These are phyloP conservation scores for Phytophthora vignae DNA, from an alignment of 352 stramenopile species.

Conservation along the genomic window DNA sequence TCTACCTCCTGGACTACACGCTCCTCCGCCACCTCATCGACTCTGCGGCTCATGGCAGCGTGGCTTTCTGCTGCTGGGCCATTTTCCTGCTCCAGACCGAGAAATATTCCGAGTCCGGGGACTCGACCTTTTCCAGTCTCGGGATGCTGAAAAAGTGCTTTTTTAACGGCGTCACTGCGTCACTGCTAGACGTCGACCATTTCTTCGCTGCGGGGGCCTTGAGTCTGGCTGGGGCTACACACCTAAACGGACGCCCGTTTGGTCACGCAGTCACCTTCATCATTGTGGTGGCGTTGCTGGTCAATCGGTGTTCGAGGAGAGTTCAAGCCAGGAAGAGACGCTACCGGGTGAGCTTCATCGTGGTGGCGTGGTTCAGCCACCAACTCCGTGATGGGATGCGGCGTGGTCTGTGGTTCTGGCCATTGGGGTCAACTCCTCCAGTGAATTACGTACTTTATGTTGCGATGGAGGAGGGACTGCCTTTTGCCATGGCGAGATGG, in stretches of 20 bases:
- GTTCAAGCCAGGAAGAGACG: conserved; percentile 24
- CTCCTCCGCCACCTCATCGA: conserved; percentile 73
- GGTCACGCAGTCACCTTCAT: conserved; percentile 77
- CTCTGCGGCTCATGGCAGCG: conserved; percentile 58
- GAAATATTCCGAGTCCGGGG: conserved; percentile 13
- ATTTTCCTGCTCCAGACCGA: conserved; percentile 62
- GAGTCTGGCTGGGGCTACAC: conserved; percentile 62
- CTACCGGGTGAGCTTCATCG: conserved; percentile 59
- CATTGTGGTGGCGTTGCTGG: conserved; percentile 45
- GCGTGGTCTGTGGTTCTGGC: conserved; percentile 76
- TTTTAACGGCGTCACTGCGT: conserved; percentile 46
- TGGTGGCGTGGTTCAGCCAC: conserved; percentile 68
- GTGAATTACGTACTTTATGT: conserved; percentile 78
- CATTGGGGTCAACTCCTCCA: conserved; percentile 66
- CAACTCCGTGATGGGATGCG: conserved; percentile 75
- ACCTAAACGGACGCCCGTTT: conserved; percentile 68
- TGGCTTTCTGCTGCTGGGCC: conserved; percentile 67
- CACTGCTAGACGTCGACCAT: conserved; percentile 74
- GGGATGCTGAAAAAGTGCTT: conserved; percentile 53
- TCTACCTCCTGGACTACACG: conserved; percentile 40
- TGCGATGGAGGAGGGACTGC: conserved; percentile 56
- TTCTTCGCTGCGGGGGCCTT: conserved; percentile 72
- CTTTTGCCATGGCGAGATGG: conserved; percentile 56
- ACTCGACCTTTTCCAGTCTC: conserved; percentile 11
- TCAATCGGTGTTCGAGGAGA: conserved; percentile 46